A percentile compares a stretch with the other conserved stretches of the same genome.
phyloP scores from a whole-genome alignment of 2,329 filamentous ascomycete species.

The Furcasterigmium furcatum region DNA sequence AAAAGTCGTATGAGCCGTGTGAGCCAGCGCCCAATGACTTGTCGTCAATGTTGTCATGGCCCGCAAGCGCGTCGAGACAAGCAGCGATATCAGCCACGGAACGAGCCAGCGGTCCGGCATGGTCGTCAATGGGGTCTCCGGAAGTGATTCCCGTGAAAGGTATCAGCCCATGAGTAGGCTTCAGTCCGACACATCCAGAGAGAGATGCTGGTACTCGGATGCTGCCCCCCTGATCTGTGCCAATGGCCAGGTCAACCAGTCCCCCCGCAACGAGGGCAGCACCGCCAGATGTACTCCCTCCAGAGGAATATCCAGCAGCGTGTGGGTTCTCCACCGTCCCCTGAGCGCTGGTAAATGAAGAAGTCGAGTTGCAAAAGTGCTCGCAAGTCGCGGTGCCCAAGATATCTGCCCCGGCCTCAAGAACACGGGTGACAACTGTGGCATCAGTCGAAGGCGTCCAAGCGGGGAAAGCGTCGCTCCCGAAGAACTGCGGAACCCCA shows the following conservation, averaged over 20 bases:
- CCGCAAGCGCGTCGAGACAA: slow-evolving; percentile 41
- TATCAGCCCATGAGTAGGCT: slow-evolving; percentile 47
- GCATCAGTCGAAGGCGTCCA: slow-evolving; percentile 52
- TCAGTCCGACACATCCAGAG: slow-evolving; percentile 38
- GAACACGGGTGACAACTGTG: slow-evolving; percentile 45
- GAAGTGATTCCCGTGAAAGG: slow-evolving; percentile 47
- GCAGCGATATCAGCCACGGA: slow-evolving; percentile 35
- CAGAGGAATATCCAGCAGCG: slow-evolving; percentile 39
- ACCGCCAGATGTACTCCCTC: slow-evolving; percentile 46
- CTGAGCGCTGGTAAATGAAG: slow-evolving; percentile 41
- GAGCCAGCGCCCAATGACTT: slow-evolving; percentile 28
- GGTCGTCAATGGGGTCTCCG: slow-evolving; percentile 48
- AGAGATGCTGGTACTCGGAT: slow-evolving; percentile 39
- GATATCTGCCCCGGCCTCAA: slow-evolving; percentile 48
- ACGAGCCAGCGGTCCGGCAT: slow-evolving; percentile 39
- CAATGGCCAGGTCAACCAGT: slow-evolving; percentile 39
- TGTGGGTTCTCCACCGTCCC: slow-evolving; percentile 44
- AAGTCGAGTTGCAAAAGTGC: slow-evolving; percentile 47
- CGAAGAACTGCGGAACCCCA: slow-evolving; percentile 48
- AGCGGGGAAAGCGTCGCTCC: slow-evolving; percentile 43
- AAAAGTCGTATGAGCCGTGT: slow-evolving; percentile 22
- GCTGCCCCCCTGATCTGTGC: slow-evolving; percentile 45
- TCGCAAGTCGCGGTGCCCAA: slow-evolving; percentile 50
- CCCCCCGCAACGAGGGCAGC: slow-evolving; percentile 41
- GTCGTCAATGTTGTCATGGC: slow-evolving; percentile 46